phyloP scores from a whole-genome alignment of 1,284 basidiomycete species.

The Wolfiporia cocos region DNA sequence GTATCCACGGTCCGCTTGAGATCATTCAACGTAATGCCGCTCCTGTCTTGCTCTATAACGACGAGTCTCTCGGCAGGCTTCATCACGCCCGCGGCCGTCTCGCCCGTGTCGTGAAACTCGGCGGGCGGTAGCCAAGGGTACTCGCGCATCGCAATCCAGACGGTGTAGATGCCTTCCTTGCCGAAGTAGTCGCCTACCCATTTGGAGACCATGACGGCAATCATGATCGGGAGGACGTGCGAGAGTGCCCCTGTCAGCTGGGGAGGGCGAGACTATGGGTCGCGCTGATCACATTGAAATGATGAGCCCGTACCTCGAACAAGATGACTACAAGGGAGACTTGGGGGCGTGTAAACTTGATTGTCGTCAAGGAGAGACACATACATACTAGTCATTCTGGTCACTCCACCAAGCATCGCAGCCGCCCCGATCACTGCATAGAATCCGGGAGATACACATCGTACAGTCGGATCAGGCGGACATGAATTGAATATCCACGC shows the following conservation, averaged over 20 bases:
- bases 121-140: slow-evolving; percentile 74
- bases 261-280: neutral
- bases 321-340: slow-evolving; percentile 72
- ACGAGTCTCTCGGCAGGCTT: slow-evolving; percentile 44
- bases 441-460: slow-evolving; percentile 75
- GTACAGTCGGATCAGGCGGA: slow-evolving; percentile 59
- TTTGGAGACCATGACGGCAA: slow-evolving; percentile 70
- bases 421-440: slow-evolving; percentile 83
- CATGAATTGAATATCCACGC: slow-evolving; percentile 68
- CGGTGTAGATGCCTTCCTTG: slow-evolving; percentile 67
- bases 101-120: slow-evolving; percentile 60
- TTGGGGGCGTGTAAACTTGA: slow-evolving; percentile 17
- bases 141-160: slow-evolving; percentile 66
- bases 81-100: slow-evolving; percentile 61
- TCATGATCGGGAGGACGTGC: slow-evolving; percentile 76
- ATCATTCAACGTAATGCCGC: slow-evolving; percentile 37
- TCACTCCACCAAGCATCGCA: slow-evolving; percentile 77
- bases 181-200: slow-evolving; percentile 71
- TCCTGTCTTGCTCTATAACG: slow-evolving; percentile 42
- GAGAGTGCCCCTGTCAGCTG: slow-evolving; percentile 66
- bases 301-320: slow-evolving; percentile 47
- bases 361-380: neutral
- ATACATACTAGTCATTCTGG: slow-evolving; percentile 67
- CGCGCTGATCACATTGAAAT: neutral
- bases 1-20: slow-evolving; percentile 41